Base-by-base conservation (phyloP, 345 rosid genomes). In the Acer saccharum region DNA sequence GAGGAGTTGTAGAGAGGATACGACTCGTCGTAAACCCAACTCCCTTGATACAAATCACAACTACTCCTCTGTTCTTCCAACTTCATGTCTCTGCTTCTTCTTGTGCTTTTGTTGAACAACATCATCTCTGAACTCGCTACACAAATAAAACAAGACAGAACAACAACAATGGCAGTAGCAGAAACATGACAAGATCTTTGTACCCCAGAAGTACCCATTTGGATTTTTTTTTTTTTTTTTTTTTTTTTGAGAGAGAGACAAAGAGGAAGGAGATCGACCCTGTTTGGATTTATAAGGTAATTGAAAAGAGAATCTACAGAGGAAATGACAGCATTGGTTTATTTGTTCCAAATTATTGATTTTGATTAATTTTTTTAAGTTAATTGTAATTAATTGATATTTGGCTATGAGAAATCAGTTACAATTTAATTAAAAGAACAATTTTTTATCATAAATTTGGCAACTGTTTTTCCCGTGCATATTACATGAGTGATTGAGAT, bases 1-100 rank as follows among this genome's bases (percentile, higher is more conserved):
- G 94, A 76, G 62, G 99, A 87, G 72, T 90, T 70, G 43, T 92
- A 95, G 66, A 89, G 90, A 65, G 97, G 99, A 69, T 87, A 90
- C 62, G 91, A 87, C 21, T 43, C 7, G 76, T 95, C 98, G 79
- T 78, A 78, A 7, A 89, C 88, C 98, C 99, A 95, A 35, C 81
- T 87, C 58, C 98, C 99, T 82, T 81, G 75, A 65, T 88, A 95
- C 81, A 88, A 23, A 81, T 93, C 81, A 21, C 97, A 93, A 7
- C 5, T 29, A 21, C 52, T 12, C n/a, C 46, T 43, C 46, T 43
- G 46, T 43, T 16, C 35, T 0, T 39, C 73, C 20, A 23, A 25
- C 64, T 62, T 58, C 55, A 14, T 50, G 55, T 58, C 63, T n/a
- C 63, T n/a, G 63, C 11, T 58, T 60, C 27, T 60, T 20, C 64